phyloP scores from a whole-genome alignment of 345 rosid species.

The Brassica rapa region DNA sequence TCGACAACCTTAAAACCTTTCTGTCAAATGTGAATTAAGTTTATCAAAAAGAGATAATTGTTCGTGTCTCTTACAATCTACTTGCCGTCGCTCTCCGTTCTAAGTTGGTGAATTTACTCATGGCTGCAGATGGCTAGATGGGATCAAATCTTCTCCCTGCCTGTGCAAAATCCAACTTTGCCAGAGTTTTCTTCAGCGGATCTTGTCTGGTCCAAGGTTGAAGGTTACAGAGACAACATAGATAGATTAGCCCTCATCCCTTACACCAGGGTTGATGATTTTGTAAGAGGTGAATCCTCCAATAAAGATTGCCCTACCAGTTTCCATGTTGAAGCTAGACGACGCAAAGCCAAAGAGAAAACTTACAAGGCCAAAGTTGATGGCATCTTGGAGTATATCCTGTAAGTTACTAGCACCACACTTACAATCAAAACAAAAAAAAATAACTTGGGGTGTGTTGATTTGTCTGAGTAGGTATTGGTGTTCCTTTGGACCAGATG shows the following conservation, averaged over 20 bases:
- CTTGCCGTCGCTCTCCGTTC: no score
- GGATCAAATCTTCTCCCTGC: slow-evolving; percentile 91
- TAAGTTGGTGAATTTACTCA: background rate
- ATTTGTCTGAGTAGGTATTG: slow-evolving; percentile 65
- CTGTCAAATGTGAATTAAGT: no score
- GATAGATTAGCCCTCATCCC: slow-evolving; percentile 94
- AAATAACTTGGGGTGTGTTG: background rate
- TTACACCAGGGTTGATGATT: slow-evolving; percentile 87
- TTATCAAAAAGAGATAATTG: no score
- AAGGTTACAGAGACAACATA: slow-evolving; percentile 90
- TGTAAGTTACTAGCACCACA: slow-evolving; percentile 66
- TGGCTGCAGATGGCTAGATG: slow-evolving; percentile 87
- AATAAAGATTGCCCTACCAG: slow-evolving; percentile 86
- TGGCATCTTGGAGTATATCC: slow-evolving; percentile 89
- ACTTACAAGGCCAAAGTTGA: slow-evolving; percentile 88
- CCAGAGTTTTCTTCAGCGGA: slow-evolving; percentile 77
- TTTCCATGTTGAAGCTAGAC: slow-evolving; percentile 93
- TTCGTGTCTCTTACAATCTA: no score
- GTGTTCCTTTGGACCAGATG: slow-evolving; percentile 99
- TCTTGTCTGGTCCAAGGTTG: slow-evolving; percentile 90
- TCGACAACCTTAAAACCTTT: no score
- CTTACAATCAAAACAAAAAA: no score
- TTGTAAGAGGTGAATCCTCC: slow-evolving; percentile 85
- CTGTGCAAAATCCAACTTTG: slow-evolving; percentile 82
- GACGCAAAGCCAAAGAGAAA: slow-evolving; percentile 56